A percentile compares a stretch with the other conserved stretches of the same genome.
These are phyloP conservation scores for Aspergillus ellipticus DNA, from an alignment of 495 filamentous ascomycete genomes.

Conservation along the genomic window DNA sequence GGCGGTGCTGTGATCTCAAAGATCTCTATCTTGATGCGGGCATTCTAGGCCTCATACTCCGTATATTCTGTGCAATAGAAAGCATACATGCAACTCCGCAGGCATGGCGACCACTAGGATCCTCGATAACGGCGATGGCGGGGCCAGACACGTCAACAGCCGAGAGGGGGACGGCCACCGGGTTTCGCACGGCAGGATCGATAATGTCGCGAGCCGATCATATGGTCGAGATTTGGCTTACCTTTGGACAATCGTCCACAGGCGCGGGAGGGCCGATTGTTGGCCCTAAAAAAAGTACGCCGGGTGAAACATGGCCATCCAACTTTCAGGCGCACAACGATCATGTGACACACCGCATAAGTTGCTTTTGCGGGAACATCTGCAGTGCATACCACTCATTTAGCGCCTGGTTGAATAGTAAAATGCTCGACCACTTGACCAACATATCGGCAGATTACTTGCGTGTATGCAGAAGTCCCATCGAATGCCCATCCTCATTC, in stretches of 20 bases:
- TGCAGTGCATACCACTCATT: too few species aligned
- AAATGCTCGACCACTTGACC: too few species aligned
- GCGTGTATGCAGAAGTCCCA: too few species aligned
- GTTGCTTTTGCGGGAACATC: too few species aligned
- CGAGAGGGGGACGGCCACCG: neutral
- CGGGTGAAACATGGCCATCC: neutral
- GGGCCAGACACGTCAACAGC: constrained; percentile 4
- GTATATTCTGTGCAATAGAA: neutral
- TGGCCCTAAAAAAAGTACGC: neutral
- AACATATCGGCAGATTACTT: too few species aligned
- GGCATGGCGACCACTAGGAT: neutral
- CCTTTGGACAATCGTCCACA: neutral
- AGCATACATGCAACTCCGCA: too few species aligned
- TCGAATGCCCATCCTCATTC: too few species aligned
- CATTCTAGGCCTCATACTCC: neutral
- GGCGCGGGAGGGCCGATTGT: neutral
- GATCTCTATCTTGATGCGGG: neutral
- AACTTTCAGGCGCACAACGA: neutral
- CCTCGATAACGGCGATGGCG: neutral
- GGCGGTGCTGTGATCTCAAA: neutral
- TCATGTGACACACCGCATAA: neutral
- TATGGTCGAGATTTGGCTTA: neutral
- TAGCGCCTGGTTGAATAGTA: too few species aligned
- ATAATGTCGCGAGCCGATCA: neutral
- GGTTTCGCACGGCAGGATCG: neutral